phyloP scores from a whole-genome alignment of 2,329 filamentous ascomycete genomes.

The Claviceps spartinae region DNA sequence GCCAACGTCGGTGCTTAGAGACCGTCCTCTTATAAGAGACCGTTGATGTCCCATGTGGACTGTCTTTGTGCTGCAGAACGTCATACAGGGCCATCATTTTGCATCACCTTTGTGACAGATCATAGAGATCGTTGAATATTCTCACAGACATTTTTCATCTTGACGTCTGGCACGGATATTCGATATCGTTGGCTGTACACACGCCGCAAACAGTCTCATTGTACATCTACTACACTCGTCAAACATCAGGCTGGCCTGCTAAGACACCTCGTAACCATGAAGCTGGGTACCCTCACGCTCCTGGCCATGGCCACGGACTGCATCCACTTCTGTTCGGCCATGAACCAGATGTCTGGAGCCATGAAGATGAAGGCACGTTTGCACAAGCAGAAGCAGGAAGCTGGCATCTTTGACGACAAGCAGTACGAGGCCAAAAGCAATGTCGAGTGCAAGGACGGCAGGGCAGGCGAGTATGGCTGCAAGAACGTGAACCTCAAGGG shows the following conservation, averaged over 20 bases:
- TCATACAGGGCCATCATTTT: background rate
- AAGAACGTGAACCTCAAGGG: conserved; percentile 22
- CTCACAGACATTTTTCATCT: background rate
- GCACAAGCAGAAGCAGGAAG: background rate
- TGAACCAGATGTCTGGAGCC: background rate
- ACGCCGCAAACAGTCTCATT: no score
- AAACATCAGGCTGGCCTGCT: no score
- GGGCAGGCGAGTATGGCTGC: conserved; percentile 17
- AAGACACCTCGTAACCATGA: background rate
- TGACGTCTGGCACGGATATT: background rate
- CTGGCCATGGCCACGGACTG: background rate
- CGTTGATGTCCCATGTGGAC: background rate
- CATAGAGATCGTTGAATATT: no score
- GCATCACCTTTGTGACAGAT: background rate
- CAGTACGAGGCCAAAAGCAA: background rate
- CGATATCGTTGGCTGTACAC: background rate
- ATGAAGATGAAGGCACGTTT: background rate
- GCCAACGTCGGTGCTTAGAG: background rate
- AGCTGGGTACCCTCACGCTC: background rate
- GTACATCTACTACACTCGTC: no score
- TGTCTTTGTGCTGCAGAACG: background rate
- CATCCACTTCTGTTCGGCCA: background rate
- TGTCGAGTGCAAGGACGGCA: background rate
- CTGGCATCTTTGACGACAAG: background rate
- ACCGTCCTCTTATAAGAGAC: background rate